These are phyloP conservation scores for Penicillium polonicum DNA, from an alignment of 2,329 filamentous ascomycete genomes.

Conservation along the genomic window DNA sequence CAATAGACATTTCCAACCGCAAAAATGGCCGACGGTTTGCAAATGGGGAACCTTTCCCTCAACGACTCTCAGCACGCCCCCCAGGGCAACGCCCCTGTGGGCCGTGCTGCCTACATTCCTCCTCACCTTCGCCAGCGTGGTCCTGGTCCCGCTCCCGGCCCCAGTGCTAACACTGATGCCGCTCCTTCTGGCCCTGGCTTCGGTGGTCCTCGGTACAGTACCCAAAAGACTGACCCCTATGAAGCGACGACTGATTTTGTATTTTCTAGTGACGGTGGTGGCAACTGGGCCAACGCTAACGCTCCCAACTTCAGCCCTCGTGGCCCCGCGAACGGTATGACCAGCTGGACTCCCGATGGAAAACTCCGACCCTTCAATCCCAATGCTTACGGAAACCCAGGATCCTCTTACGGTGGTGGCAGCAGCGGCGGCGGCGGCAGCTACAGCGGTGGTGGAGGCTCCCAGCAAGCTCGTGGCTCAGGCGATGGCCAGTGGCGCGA, in stretches of 20 bases:
- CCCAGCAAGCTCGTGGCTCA: slow-evolving; percentile 64
- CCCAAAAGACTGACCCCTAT: slow-evolving; percentile 13
- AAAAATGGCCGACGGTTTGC: slow-evolving; percentile 43
- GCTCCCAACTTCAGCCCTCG: slow-evolving; percentile 57
- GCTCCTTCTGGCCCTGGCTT: slow-evolving; percentile 35
- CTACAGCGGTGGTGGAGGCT: slow-evolving; percentile 43
- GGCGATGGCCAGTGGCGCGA: slow-evolving; percentile 96
- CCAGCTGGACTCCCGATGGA: slow-evolving; percentile 37
- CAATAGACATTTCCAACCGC: slow-evolving; percentile 20
- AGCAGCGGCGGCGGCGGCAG: slow-evolving; percentile 54
- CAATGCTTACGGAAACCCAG: slow-evolving; percentile 61
- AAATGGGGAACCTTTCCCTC: slow-evolving; percentile 47
- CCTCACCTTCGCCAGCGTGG: slow-evolving; percentile 58
- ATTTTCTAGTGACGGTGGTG: slow-evolving; percentile 32
- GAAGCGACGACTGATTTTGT: slow-evolving; percentile 15
- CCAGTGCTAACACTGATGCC: slow-evolving; percentile 35
- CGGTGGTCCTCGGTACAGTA: slow-evolving; percentile 37
- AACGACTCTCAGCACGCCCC: slow-evolving; percentile 63
- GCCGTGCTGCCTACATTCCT: slow-evolving; percentile 65
- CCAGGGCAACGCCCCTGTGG: slow-evolving; percentile 46
- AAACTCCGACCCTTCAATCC: slow-evolving; percentile 55
- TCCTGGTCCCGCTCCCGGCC: slow-evolving; percentile 14
- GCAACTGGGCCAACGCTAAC: slow-evolving; percentile 57
- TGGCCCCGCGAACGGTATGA: slow-evolving; percentile 41
- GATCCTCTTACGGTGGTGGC: slow-evolving; percentile 37